phyloP scores from a whole-genome alignment of 2,329 filamentous ascomycete species.

The Trichoderma atroviride region DNA sequence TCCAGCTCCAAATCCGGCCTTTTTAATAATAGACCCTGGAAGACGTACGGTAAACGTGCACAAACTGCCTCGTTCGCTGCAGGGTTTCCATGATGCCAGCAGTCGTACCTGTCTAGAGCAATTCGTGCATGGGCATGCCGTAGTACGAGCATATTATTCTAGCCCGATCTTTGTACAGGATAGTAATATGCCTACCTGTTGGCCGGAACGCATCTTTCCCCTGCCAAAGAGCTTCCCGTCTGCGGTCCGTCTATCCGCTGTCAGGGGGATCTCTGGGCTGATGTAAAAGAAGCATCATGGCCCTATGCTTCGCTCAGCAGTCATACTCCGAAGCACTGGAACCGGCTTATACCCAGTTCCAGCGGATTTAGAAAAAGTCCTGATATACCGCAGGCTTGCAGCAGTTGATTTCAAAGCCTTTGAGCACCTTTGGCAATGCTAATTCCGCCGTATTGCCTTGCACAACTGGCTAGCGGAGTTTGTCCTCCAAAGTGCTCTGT shows the following conservation, averaged over 20 bases:
- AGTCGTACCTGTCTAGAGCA: neutral
- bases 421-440: neutral
- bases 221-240: neutral
- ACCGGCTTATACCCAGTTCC: neutral
- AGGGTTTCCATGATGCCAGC: neutral
- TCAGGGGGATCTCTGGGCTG: constrained; percentile 6
- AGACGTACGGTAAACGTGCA: neutral
- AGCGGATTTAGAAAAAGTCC: neutral
- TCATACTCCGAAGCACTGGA: neutral
- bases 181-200: too few relatives aligned
- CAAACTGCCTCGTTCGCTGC: neutral
- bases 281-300: neutral
- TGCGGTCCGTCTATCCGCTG: constrained; percentile 15
- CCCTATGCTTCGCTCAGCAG: neutral
- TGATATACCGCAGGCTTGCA: neutral
- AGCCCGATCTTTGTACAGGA: neutral
- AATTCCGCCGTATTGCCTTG: neutral
- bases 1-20: neutral
- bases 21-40: neutral
- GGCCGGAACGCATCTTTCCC: too few relatives aligned
- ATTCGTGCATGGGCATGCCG: neutral
- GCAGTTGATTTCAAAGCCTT: neutral
- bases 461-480: neutral
- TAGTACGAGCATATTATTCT: neutral
- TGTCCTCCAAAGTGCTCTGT: neutral